Percentiles rank a stretch among this genome's conserved stretches.
Conservation (phyloP, 805 yeast species). For the Ogataea paraovalis region DNA sequence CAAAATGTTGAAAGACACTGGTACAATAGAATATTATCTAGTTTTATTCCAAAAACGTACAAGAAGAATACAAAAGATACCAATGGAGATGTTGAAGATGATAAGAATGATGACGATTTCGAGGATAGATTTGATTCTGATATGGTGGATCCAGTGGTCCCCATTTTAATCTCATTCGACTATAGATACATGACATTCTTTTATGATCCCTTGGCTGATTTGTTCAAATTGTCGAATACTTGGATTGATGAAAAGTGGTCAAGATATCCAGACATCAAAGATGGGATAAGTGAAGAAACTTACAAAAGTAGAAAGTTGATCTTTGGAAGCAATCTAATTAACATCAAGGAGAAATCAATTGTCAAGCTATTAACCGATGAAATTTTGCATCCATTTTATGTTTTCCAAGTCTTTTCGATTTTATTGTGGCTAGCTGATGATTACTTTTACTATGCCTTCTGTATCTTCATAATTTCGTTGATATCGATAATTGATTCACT, state of each 20-base stretch:
- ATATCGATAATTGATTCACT: conserved; percentile 76
- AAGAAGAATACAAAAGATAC: not conserved
- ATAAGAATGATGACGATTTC: conserved; percentile 24
- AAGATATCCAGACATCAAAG: conserved; percentile 47
- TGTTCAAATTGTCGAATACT: conserved; percentile 75
- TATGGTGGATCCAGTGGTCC: conserved; percentile 62
- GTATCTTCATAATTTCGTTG: conserved; percentile 84
- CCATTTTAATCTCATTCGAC: conserved; percentile 63
- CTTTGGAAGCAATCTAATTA: conserved; percentile 74
- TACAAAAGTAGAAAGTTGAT: conserved; percentile 67
- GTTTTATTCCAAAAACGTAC: conserved; percentile 43
- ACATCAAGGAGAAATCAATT: conserved; percentile 69
- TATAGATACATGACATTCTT: conserved; percentile 81
- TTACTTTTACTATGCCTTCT: conserved; percentile 89
- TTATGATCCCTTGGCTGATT: conserved; percentile 83
- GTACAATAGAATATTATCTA: conserved; percentile 70
- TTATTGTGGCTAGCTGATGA: conserved; percentile 89
- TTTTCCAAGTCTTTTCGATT: conserved; percentile 91
- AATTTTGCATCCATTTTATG: conserved; percentile 90
- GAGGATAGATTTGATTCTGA: conserved; percentile 13
- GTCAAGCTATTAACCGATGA: conserved; percentile 72
- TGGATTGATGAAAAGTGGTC: conserved; percentile 88
- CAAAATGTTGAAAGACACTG: conserved; percentile 52
- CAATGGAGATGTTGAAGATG: conserved; percentile 20
- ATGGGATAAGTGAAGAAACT: conserved; percentile 67